These are phyloP conservation scores for Fusarium bulbicola DNA, from an alignment of 2,329 filamentous ascomycete species.

Conservation along the genomic window DNA sequence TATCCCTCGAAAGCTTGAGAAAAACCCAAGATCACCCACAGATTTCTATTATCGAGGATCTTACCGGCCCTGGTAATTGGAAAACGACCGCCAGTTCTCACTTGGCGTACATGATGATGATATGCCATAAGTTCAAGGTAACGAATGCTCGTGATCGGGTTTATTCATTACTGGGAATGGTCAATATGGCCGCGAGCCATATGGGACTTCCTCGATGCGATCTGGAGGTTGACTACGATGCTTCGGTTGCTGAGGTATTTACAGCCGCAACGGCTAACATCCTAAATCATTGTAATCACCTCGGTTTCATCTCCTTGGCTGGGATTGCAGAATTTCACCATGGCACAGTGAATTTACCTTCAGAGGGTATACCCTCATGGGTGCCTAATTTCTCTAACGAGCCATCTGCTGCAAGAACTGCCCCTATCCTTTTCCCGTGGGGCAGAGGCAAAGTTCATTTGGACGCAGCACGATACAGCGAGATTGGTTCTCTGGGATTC, in stretches of 20 bases:
- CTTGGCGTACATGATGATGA: background rate
- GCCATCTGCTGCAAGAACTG: background rate
- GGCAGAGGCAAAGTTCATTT: background rate
- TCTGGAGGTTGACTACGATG: background rate
- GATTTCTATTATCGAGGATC: background rate
- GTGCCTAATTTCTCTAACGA: background rate
- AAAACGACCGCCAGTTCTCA: background rate
- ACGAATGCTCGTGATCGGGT: background rate
- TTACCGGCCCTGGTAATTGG: background rate
- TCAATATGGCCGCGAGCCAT: background rate
- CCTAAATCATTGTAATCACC: background rate
- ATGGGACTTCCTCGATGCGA: background rate
- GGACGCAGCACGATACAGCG: background rate
- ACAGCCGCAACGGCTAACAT: background rate
- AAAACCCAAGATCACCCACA: accelerated
- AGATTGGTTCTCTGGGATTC: background rate
- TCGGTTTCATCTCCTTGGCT: background rate
- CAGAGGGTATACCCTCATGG: background rate
- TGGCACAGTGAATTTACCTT: background rate
- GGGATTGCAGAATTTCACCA: background rate
- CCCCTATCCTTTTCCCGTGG: background rate
- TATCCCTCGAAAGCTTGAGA: background rate
- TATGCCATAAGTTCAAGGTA: background rate
- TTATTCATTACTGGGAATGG: background rate
- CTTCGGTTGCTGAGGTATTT: background rate